A percentile compares a stretch with the other conserved stretches of the same genome.
These are phyloP conservation scores for Mycena sanguinolenta DNA, from an alignment of 768 basidiomycete genomes.

Conservation along the genomic window DNA sequence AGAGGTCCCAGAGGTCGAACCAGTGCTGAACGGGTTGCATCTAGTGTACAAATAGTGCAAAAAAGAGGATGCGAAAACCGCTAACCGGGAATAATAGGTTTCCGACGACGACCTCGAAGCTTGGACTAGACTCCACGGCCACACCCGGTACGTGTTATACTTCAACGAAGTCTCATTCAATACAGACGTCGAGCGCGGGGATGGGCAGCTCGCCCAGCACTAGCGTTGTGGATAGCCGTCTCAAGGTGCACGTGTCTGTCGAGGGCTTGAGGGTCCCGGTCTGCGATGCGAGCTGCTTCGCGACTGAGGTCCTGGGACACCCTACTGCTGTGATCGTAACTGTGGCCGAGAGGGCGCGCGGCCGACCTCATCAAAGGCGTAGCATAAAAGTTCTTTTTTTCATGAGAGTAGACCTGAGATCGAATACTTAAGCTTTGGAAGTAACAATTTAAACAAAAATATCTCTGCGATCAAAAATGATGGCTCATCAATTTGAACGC, in stretches of 20 bases:
- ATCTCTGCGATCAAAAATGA: too few species aligned
- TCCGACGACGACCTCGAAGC: slow-evolving; percentile 5
- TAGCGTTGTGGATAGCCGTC: background rate
- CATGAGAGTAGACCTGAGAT: background rate
- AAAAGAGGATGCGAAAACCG: too few species aligned
- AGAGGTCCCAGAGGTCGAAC: too few species aligned
- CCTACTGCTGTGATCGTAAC: background rate
- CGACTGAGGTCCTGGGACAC: background rate
- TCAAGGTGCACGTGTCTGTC: slow-evolving; percentile 1
- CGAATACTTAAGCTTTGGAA: too few species aligned
- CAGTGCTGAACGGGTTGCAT: too few species aligned
- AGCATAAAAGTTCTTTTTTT: background rate
- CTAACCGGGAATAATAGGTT: too few species aligned
- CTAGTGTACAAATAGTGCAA: too few species aligned
- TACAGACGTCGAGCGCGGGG: background rate
- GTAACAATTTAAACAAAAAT: too few species aligned
- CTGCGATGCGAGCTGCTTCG: background rate
- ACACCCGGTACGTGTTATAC: background rate
- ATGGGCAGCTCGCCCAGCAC: background rate
- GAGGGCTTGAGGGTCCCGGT: slow-evolving; percentile 1
- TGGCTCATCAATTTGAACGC: too few species aligned
- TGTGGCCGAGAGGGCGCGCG: background rate
- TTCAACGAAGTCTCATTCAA: background rate
- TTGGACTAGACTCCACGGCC: slow-evolving; percentile 5
- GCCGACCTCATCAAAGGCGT: slow-evolving; percentile 6